Evolutionary conservation across 208 protist genomes (phyloP).

Genomic region (Trypanosoma avium): DNA sequence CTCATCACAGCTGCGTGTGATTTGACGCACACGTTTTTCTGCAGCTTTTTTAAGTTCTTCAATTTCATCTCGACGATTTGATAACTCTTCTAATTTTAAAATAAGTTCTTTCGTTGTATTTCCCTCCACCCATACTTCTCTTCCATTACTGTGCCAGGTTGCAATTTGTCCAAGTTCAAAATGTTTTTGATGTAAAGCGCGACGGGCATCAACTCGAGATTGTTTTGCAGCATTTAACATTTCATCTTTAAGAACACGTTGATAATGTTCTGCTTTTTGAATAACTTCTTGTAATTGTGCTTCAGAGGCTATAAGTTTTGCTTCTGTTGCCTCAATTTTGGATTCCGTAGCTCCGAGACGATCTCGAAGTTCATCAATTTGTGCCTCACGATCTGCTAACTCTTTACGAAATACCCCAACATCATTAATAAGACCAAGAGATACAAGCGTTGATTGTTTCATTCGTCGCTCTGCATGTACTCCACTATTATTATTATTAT

Average conservation of each 20-base stretch:
- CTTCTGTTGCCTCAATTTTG: slow-evolving; percentile 32
- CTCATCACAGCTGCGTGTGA: slow-evolving; percentile 53
- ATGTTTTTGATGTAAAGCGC: slow-evolving; percentile 58
- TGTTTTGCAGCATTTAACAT: slow-evolving; percentile 51
- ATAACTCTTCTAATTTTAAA: slow-evolving; percentile 41
- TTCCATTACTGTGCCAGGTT: slow-evolving; percentile 44
- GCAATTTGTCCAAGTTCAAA: slow-evolving; percentile 81
- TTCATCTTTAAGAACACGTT: slow-evolving; percentile 45
- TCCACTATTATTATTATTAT: slow-evolving; percentile 1
- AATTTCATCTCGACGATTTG: slow-evolving; percentile 40
- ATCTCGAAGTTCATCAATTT: slow-evolving; percentile 55
- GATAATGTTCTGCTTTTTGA: slow-evolving; percentile 40
- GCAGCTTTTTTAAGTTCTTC: slow-evolving; percentile 58
- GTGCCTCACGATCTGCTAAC: slow-evolving; percentile 43
- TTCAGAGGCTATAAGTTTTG: slow-evolving; percentile 31
- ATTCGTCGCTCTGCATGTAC: slow-evolving; percentile 30
- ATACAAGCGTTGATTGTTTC: slow-evolving; percentile 62
- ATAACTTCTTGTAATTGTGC: slow-evolving; percentile 26
- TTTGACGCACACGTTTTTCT: slow-evolving; percentile 50
- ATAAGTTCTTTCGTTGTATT: slow-evolving; percentile 50
- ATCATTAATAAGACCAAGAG: slow-evolving; percentile 57
- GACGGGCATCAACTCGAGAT: slow-evolving; percentile 45
- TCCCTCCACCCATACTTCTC: slow-evolving; percentile 78
- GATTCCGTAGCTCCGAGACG: slow-evolving; percentile 22
- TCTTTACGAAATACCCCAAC: slow-evolving; percentile 51